phyloP scores from a whole-genome alignment of 2,329 filamentous ascomycete genomes.

The Dryadomyces sulphureus region DNA sequence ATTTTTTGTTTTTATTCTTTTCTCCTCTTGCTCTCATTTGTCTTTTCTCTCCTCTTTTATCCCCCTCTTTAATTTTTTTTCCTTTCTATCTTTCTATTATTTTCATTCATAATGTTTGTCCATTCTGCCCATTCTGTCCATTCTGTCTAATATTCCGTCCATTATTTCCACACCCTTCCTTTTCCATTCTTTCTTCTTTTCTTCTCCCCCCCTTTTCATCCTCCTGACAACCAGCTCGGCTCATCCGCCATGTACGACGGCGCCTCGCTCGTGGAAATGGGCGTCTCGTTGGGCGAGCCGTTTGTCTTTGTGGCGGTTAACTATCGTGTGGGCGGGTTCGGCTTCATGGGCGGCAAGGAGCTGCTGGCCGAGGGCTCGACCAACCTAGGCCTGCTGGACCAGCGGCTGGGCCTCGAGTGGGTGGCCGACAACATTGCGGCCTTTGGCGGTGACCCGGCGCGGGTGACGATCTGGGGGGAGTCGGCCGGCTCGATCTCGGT shows the following conservation, averaged over 20 bases:
- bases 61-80: conserved; percentile 4
- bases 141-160: no score
- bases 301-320: conserved; percentile 66
- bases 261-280: conserved; percentile 27
- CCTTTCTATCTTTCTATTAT: background rate
- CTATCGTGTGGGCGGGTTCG: conserved; percentile 61
- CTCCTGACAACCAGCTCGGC: conserved; percentile 20
- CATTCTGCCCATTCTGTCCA: no score
- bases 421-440: conserved; percentile 60
- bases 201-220: no score
- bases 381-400: conserved; percentile 60
- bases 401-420: conserved; percentile 60
- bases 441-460: conserved; percentile 67
- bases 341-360: conserved; percentile 56
- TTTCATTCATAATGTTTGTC: no score
- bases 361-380: conserved; percentile 49
- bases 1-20: no score
- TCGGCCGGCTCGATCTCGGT: conserved; percentile 59
- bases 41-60: no score
- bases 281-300: conserved; percentile 37
- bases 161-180: no score
- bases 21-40: no score
- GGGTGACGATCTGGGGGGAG: conserved; percentile 70
- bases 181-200: no score
- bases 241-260: conserved; percentile 38